A percentile compares a stretch with the other conserved stretches of the same genome.
These are phyloP conservation scores for Ascocoryne sarcoides DNA, from an alignment of 2,329 filamentous ascomycete species.

Conservation along the genomic window DNA sequence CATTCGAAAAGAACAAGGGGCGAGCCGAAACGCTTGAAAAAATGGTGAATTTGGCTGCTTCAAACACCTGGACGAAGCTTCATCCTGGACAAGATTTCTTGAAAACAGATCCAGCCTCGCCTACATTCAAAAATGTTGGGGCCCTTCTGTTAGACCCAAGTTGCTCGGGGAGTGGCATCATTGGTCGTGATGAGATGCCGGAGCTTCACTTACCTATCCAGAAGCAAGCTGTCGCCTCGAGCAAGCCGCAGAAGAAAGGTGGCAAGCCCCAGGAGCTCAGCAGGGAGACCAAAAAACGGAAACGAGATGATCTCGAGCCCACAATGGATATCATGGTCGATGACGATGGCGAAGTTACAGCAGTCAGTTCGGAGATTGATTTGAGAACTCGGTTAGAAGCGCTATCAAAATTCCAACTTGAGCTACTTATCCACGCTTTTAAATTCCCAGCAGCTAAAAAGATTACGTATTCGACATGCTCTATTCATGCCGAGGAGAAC, in stretches of 20 bases:
- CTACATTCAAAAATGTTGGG: constrained; percentile 60
- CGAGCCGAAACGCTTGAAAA: constrained; percentile 70
- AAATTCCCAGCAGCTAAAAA: constrained; percentile 64
- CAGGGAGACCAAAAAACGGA: constrained; percentile 22
- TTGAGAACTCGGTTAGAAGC: constrained; percentile 58
- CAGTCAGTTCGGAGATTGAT: constrained; percentile 45
- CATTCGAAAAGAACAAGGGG: constrained; percentile 67
- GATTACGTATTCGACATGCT: constrained; percentile 92
- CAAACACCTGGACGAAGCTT: constrained; percentile 56
- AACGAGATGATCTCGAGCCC: constrained; percentile 23
- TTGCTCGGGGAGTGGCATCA: constrained; percentile 91
- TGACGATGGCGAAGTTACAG: constrained; percentile 46
- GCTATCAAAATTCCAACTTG: constrained; percentile 73
- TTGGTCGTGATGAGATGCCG: constrained; percentile 75
- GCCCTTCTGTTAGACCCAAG: constrained; percentile 84
- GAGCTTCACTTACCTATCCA: constrained; percentile 49
- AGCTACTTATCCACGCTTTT: constrained; percentile 76
- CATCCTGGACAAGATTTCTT: constrained; percentile 75
- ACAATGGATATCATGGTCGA: constrained; percentile 36
- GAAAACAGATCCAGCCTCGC: constrained; percentile 55
- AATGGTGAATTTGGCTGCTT: constrained; percentile 76
- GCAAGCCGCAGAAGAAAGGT: constrained; percentile 25
- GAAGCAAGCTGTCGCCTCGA: constrained; percentile 15
- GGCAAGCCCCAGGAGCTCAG: constrained; percentile 13
- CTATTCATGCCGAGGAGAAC: constrained; percentile 79